Evolutionary conservation across 2,329 filamentous ascomycete species (phyloP).

Genomic region (Ilyonectria mors-panacis): DNA sequence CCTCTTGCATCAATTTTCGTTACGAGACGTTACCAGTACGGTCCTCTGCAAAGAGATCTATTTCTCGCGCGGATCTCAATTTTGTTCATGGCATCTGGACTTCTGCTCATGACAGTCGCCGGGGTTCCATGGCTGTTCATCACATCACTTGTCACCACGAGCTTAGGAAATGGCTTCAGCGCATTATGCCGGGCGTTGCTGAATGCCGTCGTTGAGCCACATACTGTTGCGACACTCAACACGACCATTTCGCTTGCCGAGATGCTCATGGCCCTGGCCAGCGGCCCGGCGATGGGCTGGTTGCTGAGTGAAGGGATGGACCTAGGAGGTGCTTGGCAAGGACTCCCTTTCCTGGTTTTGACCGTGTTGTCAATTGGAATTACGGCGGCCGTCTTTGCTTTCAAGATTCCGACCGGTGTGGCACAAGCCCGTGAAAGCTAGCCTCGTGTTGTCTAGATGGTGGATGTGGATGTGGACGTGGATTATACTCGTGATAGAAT

Average conservation of each 20-base stretch:
- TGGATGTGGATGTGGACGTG: no score
- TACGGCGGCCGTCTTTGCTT: slow-evolving; percentile 49
- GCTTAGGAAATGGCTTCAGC: slow-evolving; percentile 61
- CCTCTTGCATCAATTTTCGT: slow-evolving; percentile 54
- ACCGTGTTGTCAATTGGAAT: slow-evolving; percentile 51
- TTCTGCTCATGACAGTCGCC: slow-evolving; percentile 57
- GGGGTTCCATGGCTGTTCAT: slow-evolving; percentile 54
- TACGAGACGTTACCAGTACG: slow-evolving; percentile 48
- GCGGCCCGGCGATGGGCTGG: slow-evolving; percentile 62
- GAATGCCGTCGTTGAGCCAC: slow-evolving; percentile 67
- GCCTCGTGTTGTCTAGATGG: background rate
- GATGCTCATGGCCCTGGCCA: slow-evolving; percentile 62
- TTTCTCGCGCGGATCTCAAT: slow-evolving; percentile 56
- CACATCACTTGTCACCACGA: slow-evolving; percentile 60
- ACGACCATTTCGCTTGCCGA: slow-evolving; percentile 67
- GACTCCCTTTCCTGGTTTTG: slow-evolving; percentile 63
- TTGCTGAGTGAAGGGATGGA: slow-evolving; percentile 63
- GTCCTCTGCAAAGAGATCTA: slow-evolving; percentile 57
- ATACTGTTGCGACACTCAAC: slow-evolving; percentile 69
- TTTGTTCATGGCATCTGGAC: slow-evolving; percentile 50
- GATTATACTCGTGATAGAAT: background rate
- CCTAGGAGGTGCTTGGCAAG: slow-evolving; percentile 63
- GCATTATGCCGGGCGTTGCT: slow-evolving; percentile 64
- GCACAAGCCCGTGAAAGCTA: slow-evolving; percentile 37
- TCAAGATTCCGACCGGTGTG: slow-evolving; percentile 45